A percentile compares a stretch with the other conserved stretches of the same genome.
phyloP scores from a whole-genome alignment of 75 land plant species.

The Picea sitchensis region DNA sequence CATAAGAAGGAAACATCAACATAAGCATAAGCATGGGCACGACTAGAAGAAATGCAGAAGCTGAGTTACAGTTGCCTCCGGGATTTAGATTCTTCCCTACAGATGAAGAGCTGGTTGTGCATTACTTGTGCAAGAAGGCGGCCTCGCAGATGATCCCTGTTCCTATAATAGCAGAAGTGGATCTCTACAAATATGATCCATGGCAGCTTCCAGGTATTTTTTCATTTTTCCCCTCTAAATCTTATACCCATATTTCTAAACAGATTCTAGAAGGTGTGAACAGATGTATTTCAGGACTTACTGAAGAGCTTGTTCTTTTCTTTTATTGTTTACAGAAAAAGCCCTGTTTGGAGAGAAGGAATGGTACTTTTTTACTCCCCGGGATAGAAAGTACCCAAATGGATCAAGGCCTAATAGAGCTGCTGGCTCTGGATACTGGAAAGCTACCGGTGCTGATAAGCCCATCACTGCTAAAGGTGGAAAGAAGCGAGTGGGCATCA shows the following conservation, averaged over 20 bases:
- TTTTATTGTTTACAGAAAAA: slow-evolving; percentile 1
- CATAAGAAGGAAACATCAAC: too few species aligned
- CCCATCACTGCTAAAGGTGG: slow-evolving; percentile 14
- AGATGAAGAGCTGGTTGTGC: slow-evolving; percentile 30
- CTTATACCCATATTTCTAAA: too few species aligned
- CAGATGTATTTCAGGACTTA: too few species aligned
- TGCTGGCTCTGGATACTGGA: slow-evolving; percentile 18
- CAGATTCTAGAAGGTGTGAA: too few species aligned
- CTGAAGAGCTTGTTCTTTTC: background rate
- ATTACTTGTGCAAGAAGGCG: slow-evolving; percentile 32
- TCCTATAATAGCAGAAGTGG: slow-evolving; percentile 36
- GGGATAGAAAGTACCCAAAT: slow-evolving; percentile 20
- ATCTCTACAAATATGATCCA: slow-evolving; percentile 32
- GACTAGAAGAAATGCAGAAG: slow-evolving; percentile 23
- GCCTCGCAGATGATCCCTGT: slow-evolving; percentile 17
- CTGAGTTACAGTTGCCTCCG: slow-evolving; percentile 28
- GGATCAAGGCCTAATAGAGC: slow-evolving; percentile 21
- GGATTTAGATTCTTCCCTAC: slow-evolving; percentile 35
- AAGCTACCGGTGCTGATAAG: slow-evolving; percentile 17
- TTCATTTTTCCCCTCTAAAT: too few species aligned
- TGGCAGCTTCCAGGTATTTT: slow-evolving; percentile 26
- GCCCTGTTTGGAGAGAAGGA: slow-evolving; percentile 13
- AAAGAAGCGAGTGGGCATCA: slow-evolving; percentile 11
- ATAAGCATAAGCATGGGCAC: background rate
- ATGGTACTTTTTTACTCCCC: slow-evolving; percentile 17